Evolutionary conservation across 1,139 yeast species (phyloP).

Genomic region (Protomyces gravidus): DNA sequence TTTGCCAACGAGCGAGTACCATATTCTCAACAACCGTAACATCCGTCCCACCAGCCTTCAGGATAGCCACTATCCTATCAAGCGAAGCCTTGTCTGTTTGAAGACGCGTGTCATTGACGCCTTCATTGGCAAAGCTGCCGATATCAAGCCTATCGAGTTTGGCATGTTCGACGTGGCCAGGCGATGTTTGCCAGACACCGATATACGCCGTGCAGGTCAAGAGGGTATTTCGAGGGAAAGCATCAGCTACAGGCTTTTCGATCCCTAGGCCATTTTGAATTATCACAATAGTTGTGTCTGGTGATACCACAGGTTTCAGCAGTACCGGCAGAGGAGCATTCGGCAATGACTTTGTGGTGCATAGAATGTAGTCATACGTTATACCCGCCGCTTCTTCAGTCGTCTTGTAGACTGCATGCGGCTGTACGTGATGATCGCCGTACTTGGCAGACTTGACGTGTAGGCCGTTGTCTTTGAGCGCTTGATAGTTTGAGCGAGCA

Average conservation of each 20-base stretch:
- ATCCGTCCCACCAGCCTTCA: constrained; percentile 15
- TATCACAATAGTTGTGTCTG: constrained; percentile 53
- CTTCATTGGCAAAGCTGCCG: constrained; percentile 42
- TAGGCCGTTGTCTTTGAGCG: constrained; percentile 52
- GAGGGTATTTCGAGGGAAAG: constrained; percentile 54
- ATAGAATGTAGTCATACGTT: constrained; percentile 59
- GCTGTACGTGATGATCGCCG: constrained; percentile 44
- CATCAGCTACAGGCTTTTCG: constrained; percentile 55
- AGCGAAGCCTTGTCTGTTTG: not conserved
- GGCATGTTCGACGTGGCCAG: constrained; percentile 51
- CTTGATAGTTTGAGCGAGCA: constrained; percentile 60
- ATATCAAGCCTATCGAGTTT: constrained; percentile 51
- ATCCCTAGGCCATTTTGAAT: constrained; percentile 72
- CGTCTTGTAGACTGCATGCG: constrained; percentile 5
- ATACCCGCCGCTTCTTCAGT: constrained; percentile 36
- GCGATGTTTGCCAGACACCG: constrained; percentile 56
- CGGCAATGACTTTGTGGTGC: constrained; percentile 69
- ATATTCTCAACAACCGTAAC: constrained; percentile 1
- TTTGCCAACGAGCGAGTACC: constrained; percentile 56
- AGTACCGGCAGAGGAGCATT: constrained; percentile 59
- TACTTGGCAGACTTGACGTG: constrained; percentile 59
- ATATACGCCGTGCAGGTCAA: constrained; percentile 64
- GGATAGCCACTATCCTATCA: constrained; percentile 26
- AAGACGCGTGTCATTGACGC: not conserved
- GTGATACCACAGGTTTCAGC: constrained; percentile 49